Evolutionary conservation across 257 asterid species (phyloP).

Genomic region (Forsythia suspensa): DNA sequence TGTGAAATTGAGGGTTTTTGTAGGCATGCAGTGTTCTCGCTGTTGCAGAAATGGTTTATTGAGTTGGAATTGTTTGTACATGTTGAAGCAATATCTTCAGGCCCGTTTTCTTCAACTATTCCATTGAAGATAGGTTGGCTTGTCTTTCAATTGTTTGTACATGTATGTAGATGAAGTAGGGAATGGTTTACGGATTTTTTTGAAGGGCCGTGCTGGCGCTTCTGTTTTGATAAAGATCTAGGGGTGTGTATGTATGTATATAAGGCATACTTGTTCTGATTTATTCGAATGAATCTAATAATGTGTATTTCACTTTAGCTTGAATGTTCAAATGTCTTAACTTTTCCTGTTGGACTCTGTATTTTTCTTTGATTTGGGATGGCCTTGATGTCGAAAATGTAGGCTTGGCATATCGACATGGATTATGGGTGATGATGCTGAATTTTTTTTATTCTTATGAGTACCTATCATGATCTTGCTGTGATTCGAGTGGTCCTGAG

Average conservation of each 20-base stretch:
- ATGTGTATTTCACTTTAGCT: background rate
- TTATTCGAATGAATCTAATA: background rate
- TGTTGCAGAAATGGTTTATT: too few species aligned
- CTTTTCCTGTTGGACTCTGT: background rate
- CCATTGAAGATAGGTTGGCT: constrained; percentile 50
- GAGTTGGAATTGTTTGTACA: constrained; percentile 17
- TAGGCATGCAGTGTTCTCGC: constrained; percentile 1
- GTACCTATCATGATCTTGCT: background rate
- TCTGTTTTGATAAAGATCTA: constrained; percentile 6
- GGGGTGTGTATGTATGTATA: background rate
- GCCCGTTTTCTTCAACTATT: constrained; percentile 49
- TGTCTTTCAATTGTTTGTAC: constrained; percentile 23
- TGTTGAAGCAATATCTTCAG: constrained; percentile 19
- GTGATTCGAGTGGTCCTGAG: too few species aligned
- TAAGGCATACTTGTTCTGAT: background rate
- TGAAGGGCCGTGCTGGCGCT: constrained; percentile 17
- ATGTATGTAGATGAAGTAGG: constrained; percentile 24
- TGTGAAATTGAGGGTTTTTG: constrained; percentile 4
- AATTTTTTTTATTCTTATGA: too few species aligned
- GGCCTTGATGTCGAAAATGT: background rate
- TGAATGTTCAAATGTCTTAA: too few species aligned
- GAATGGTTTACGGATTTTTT: constrained; percentile 16
- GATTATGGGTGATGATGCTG: too few species aligned
- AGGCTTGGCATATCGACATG: too few species aligned
- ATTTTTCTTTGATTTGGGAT: background rate